Conservation (phyloP, 2,329 filamentous ascomycete species). For the Fusarium sp. region DNA sequence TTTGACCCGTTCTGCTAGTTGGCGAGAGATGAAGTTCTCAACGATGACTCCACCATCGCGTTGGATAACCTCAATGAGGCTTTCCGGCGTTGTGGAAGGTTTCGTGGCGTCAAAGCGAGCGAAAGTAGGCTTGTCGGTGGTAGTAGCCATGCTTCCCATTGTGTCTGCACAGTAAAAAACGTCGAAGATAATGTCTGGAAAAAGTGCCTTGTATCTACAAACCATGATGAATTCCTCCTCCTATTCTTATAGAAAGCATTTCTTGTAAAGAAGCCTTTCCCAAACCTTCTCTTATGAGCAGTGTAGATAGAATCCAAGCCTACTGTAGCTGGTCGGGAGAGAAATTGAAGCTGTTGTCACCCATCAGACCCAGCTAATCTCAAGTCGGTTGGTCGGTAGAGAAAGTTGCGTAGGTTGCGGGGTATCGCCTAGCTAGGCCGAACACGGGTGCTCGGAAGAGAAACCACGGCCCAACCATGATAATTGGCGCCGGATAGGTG, state of each 20-base stretch:
- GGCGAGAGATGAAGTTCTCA: conserved; percentile 52
- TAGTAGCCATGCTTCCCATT: conserved; percentile 9
- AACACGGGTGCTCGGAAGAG: not conserved
- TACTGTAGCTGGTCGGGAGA: conserved; percentile 12
- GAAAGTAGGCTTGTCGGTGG: conserved; percentile 9
- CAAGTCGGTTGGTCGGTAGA: not conserved
- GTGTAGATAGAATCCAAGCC: not conserved
- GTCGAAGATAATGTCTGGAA: not conserved
- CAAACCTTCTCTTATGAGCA: not conserved
- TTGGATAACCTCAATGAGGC: conserved; percentile 16
- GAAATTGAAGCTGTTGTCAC: not conserved
- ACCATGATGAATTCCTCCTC: not conserved
- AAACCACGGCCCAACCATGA: not conserved
- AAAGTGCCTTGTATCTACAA: not conserved
- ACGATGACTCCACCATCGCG: conserved; percentile 56
- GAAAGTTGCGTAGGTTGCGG: not conserved
- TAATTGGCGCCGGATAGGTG: too few relatives aligned
- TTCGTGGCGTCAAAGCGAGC: conserved; percentile 12
- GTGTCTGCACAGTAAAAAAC: not conserved
- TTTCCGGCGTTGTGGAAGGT: conserved; percentile 6
- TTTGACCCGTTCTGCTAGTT: conserved; percentile 55
- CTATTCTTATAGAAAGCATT: conserved; percentile 3
- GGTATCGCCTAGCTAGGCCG: not conserved
- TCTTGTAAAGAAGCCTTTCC: too few relatives aligned
- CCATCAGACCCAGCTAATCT: not conserved